Base-by-base conservation (phyloP, 1,284 basidiomycete species). In the Microbotryomycetes sp. region DNA sequence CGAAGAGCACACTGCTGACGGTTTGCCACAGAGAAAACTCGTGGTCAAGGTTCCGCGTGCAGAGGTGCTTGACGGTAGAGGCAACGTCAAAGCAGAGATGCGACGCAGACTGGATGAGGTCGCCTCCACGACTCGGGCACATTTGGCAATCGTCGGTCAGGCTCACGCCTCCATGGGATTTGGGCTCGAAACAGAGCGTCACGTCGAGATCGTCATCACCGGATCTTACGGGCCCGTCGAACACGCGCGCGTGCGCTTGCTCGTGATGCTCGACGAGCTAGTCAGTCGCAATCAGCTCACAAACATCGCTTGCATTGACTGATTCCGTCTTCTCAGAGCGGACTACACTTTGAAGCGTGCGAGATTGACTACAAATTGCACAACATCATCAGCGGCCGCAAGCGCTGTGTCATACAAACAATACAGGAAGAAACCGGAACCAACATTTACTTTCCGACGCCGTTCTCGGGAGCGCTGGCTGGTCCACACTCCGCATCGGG, bases 381-480 rank as follows among this genome's bases (percentile, higher is more conserved):
- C 75, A 84, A 88, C 54, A 91, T 97, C 74, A 83, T 97, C 65
- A 88, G 90, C 13, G 91, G 90, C 23, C 85, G 90, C 65, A 96
- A 97, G 77, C 88, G 94, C 52, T 81, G 81, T 60, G 82, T 88
- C 26, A 80, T 98, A 47, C 94, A 97, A 76, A 82, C 86, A 6
- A 96, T 98, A 60, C 91, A 97, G 75, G 92, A 97, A 76, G 92
- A 97, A 76, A 97, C 94, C 0, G 92, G 86, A 0, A 97, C 94
- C 60, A 98, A 94, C 74, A 90, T 98, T 63, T 98, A 97, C 76
- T 82, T 91, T 67, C 91, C 94, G 29, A 90, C 91, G 5, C 86
- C 91, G 48, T 79, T 97, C 56, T 88, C 92, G 68, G 91, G 89
- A 52, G 83, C 93, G 23, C 81, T 93, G 30, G 86, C 86, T 6